Evolutionary conservation across 176 grass and related monocot genomes (phyloP), one percentile per base, ranked within the genome.

Genomic region (Cenchrus americanus): DNA sequence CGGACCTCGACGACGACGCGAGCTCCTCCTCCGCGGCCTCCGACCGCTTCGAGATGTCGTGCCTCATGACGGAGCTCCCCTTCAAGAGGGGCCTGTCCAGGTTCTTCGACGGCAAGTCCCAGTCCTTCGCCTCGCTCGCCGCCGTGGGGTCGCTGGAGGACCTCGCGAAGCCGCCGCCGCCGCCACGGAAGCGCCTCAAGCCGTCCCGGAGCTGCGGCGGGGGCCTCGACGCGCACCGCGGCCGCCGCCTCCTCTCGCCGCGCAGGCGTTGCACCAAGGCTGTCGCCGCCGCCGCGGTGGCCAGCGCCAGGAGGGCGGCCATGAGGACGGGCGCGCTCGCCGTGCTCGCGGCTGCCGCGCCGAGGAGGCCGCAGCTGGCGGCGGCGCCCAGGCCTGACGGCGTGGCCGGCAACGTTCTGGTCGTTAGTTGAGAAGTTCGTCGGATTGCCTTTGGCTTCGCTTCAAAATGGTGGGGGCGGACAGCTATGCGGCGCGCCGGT

Each of bases 51-150:
- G 84, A 92, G 92, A 94, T 94, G 92, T 82, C 83, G 69, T 62
- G 74, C 51, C 89, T 94, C 77, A 76, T 89, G 86, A 70, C 87
- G 78, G 72, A 92, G 63, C 89, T 94, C 57, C 92, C 92, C 9
- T 23, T 92, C 66, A 91, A 89, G 92, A 68, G 89, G 23, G 83
- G 92, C 10, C 52, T 94, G 55, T 94, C 92, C 13, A 54, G 70
- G 57, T 94, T 94, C 89, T 94, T 94, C 75, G 75, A 91, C 89
- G 92, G 92, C 70, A 94, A 85, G 85, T 94, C 89, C 46, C 89
- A 91, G 83, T 94, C 92, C 43, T 94, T 94, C 65, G 87, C 86
- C 21, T 94, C 89, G 73, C 76, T 94, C 12, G 84, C 83, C 27
- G 87, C 87, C 40, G 92, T 84, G 3, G 83, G 30, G 6, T 89